phyloP scores from a whole-genome alignment of 768 basidiomycete genomes.

The Clitopilus passeckerianus region DNA sequence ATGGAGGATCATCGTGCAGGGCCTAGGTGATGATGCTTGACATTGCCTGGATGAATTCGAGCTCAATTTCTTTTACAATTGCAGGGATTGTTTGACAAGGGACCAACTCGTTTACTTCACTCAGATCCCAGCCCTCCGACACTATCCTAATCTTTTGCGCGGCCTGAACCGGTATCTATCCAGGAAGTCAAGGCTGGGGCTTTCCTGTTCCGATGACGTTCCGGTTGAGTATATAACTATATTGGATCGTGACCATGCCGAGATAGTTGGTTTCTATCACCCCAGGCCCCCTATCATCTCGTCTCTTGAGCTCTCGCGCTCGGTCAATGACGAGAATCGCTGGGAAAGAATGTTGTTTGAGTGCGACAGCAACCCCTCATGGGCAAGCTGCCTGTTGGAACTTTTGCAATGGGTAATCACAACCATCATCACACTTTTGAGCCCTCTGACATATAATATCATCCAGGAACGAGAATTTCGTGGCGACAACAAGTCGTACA shows the following conservation, averaged over 20 bases:
- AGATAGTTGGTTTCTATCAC: not conserved
- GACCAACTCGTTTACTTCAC: not conserved
- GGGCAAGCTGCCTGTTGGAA: conserved; percentile 7
- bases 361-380: not conserved
- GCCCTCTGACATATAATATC: not conserved
- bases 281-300: not conserved
- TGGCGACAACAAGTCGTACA: not conserved
- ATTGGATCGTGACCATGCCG: not conserved
- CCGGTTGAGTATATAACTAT: not conserved
- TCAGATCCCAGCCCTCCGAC: not conserved
- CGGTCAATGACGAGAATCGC: not conserved
- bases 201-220: not conserved
- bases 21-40: not conserved
- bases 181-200: not conserved
- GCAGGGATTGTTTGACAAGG: not conserved
- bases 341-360: not conserved
- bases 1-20: not conserved
- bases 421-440: not conserved
- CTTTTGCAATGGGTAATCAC: conserved; percentile 5
- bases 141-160: not conserved
- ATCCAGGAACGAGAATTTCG: conserved; percentile 5
- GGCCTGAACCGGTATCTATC: not conserved
- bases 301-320: not conserved
- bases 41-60: not conserved
- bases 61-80: not conserved